These are phyloP conservation scores for Suillus decipiens DNA, from an alignment of 768 basidiomycete genomes.

Conservation along the genomic window DNA sequence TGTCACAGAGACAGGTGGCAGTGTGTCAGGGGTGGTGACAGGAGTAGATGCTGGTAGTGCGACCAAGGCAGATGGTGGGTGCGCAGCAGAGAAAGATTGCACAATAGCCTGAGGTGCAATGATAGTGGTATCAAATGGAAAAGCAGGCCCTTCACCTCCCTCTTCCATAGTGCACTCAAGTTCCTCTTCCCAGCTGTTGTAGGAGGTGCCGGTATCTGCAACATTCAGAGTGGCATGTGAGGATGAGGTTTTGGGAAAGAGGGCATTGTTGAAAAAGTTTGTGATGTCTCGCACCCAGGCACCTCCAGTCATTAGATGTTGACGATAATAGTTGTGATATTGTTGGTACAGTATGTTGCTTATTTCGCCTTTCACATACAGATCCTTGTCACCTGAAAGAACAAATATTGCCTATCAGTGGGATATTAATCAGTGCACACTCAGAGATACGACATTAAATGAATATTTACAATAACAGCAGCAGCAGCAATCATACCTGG, in stretches of 20 bases:
- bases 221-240: neutral
- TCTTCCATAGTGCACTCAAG: neutral
- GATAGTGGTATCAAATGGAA: neutral
- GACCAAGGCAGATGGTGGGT: neutral
- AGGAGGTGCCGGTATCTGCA: neutral
- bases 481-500: constrained; percentile 9
- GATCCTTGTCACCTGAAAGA: constrained; percentile 6
- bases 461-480: constrained; percentile 10
- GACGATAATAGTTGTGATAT: constrained; percentile 9
- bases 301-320: neutral
- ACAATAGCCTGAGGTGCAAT: neutral
- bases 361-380: neutral
- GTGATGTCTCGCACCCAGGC: neutral
- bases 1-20: neutral
- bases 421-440: neutral
- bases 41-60: neutral
- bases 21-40: neutral
- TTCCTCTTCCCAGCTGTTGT: constrained; percentile 1
- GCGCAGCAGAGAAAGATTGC: neutral
- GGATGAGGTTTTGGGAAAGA: constrained; percentile 3
- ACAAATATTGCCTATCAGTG: constrained; percentile 10
- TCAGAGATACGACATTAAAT: neutral
- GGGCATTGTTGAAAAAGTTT: constrained; percentile 4
- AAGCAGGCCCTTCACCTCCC: neutral
- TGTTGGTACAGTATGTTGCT: neutral